Conservation (phyloP, 805 yeast species). For the Blastobotrys muscicola region DNA sequence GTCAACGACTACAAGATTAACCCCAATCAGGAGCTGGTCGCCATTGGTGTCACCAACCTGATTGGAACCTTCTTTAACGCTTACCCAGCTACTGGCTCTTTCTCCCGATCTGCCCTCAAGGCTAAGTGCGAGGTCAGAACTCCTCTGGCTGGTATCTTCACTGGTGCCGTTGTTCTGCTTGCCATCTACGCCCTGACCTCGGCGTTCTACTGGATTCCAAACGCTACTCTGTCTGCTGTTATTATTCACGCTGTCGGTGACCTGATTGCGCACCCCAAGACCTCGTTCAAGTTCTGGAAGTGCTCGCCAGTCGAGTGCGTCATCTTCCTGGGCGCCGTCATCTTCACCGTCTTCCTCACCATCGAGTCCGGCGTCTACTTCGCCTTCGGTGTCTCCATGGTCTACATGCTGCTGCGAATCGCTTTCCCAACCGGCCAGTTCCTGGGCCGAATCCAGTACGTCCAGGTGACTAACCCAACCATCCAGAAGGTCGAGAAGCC, state of each 20-base stretch:
- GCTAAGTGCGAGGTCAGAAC: slow-evolving; percentile 94
- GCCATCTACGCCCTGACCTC: slow-evolving; percentile 78
- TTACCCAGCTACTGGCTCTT: slow-evolving; percentile 93
- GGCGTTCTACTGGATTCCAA: slow-evolving; percentile 83
- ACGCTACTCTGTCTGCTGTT: slow-evolving; percentile 77
- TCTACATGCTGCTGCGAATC: slow-evolving; percentile 58
- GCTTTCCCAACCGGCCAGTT: slow-evolving; percentile 78
- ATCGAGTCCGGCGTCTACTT: slow-evolving; percentile 89
- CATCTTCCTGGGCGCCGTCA: slow-evolving; percentile 62
- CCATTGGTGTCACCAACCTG: slow-evolving; percentile 86
- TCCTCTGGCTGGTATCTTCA: slow-evolving; percentile 83
- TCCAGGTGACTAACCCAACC: slow-evolving; percentile 59
- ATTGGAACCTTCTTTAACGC: slow-evolving; percentile 89
- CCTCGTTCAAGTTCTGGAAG: slow-evolving; percentile 52
- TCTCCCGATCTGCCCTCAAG: slow-evolving; percentile 88
- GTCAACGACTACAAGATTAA: slow-evolving; percentile 81
- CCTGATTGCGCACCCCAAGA: slow-evolving; percentile 47
- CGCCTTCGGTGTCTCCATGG: slow-evolving; percentile 77
- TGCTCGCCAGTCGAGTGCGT: slow-evolving; percentile 65
- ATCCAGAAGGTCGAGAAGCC: slow-evolving; percentile 18
- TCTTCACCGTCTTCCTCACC: slow-evolving; percentile 65
- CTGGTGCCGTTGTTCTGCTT: slow-evolving; percentile 79
- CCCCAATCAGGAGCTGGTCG: slow-evolving; percentile 90
- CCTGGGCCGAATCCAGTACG: slow-evolving; percentile 66
- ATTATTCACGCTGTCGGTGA: slow-evolving; percentile 92